These are phyloP conservation scores for Geotrichum carabidarum DNA, from an alignment of 1,139 yeast genomes.

Conservation along the genomic window DNA sequence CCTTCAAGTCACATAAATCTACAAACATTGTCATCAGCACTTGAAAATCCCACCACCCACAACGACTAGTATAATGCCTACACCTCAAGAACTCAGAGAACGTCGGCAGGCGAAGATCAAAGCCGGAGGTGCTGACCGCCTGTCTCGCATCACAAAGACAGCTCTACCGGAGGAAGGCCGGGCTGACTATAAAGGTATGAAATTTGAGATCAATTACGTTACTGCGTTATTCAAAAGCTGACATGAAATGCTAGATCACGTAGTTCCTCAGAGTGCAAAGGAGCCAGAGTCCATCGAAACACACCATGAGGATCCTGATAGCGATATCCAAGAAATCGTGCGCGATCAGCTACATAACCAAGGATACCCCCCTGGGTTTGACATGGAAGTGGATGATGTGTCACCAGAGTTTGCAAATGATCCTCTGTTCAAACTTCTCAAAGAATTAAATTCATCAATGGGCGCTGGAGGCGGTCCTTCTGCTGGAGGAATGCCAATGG, in stretches of 20 bases:
- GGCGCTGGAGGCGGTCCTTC: slow-evolving; percentile 1
- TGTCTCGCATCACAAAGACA: slow-evolving; percentile 36
- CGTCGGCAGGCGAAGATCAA: slow-evolving; percentile 38
- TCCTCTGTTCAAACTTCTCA: slow-evolving; percentile 18
- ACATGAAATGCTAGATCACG: slow-evolving; percentile 2
- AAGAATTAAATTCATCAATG: slow-evolving; percentile 12
- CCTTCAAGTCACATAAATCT: no score
- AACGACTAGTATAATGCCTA: slow-evolving; percentile 7
- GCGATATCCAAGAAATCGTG: slow-evolving; percentile 14
- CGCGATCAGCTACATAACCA: neutral
- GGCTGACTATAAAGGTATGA: slow-evolving; percentile 12
- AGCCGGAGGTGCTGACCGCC: slow-evolving; percentile 35
- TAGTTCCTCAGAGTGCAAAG: neutral
- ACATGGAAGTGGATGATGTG: slow-evolving; percentile 16
- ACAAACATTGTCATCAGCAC: no score
- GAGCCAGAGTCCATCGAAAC: neutral
- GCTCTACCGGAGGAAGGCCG: slow-evolving; percentile 13
- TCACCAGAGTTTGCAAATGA: slow-evolving; percentile 19
- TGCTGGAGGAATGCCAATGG: slow-evolving; percentile 6
- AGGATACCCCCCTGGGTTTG: slow-evolving; percentile 10
- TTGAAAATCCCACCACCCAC: no score
- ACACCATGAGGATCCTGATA: slow-evolving; percentile 13
- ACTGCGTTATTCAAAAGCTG: no score
- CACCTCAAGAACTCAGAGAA: slow-evolving; percentile 35
- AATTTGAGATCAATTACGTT: no score